Percentiles rank a stretch among this genome's conserved stretches.
Conservation (phyloP, 352 stramenopile species). For the Phytophthora litchii region DNA sequence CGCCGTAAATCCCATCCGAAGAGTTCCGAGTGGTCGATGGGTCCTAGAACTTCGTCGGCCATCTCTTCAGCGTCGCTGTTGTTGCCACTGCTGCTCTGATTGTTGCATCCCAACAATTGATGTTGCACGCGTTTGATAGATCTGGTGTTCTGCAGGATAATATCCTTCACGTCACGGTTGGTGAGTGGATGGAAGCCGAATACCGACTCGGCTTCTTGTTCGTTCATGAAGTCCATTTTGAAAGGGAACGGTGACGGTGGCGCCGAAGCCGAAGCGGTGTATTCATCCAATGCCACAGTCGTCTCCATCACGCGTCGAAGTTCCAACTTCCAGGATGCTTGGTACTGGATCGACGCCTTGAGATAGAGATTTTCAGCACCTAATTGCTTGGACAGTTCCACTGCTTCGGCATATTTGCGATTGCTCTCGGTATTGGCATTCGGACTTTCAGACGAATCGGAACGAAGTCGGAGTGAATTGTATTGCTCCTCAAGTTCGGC, state of each 20-base stretch:
- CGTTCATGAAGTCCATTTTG: constrained; percentile 30
- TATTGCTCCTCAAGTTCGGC: constrained; percentile 51
- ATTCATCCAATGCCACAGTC: constrained; percentile 35
- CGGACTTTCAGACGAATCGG: constrained; percentile 2
- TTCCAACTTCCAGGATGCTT: constrained; percentile 53
- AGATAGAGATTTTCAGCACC: constrained; percentile 60
- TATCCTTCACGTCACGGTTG: constrained; percentile 42
- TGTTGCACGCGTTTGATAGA: constrained; percentile 40
- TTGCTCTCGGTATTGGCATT: constrained; percentile 1
- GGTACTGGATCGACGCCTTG: constrained; percentile 51
- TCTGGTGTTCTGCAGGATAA: constrained; percentile 46
- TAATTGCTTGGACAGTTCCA: constrained; percentile 45
- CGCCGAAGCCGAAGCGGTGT: constrained; percentile 20
- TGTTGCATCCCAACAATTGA: constrained; percentile 20
- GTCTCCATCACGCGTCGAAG: constrained; percentile 58
- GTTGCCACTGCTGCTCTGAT: not conserved
- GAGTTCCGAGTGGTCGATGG: constrained; percentile 37
- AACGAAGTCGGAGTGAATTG: constrained; percentile 40
- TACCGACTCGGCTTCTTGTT: constrained; percentile 43
- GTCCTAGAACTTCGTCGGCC: constrained; percentile 6
- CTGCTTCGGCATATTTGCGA: constrained; percentile 29
- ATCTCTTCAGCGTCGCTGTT: constrained; percentile 16
- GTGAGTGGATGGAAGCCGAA: constrained; percentile 46
- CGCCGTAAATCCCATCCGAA: constrained; percentile 53
- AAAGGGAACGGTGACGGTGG: constrained; percentile 29